Evolutionary conservation across 1,139 yeast genomes (phyloP), one percentile per base, ranked within the genome.

Genomic region (Yamadazyma siamensis): DNA sequence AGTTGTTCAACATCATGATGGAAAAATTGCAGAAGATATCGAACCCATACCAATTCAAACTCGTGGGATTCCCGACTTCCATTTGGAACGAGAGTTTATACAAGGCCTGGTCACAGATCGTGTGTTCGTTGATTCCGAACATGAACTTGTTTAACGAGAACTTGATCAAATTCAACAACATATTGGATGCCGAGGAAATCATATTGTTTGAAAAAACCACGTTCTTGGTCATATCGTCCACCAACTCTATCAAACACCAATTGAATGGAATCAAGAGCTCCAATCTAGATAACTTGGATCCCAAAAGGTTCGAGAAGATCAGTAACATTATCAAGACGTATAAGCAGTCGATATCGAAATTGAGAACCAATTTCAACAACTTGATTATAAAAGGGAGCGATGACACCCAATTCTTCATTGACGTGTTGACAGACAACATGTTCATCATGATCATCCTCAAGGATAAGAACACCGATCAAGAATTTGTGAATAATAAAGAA

Each of bases 31-130:
- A 81, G 43, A 80, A 77, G 35, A 83, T 86, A 12, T 82, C 95
- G 8, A 71, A 76, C 37, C 87, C 87, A 17, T 88, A 71, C 56
- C 87, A 85, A 27, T 88, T 87, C 59, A 68, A 77, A 35, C 65
- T 88, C 26, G 75, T 76, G n/a, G 96, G 97, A 6, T 89, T 88
- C 52, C 91, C 96, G 5, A 91, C 98, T 0, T 85, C 96, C 4
- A 91, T 91, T 37, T 91, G 98, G 98, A 97, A 91, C 58, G 98
- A 91, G 56, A 80, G 94, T 50, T 68, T 91, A 40, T 91, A 89
- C 58, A 86, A 84, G 56, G 98, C 98, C 0, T 91, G 99, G 99
- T 85, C 96, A 4, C 85, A 82, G 33, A 91, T 91, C 39, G 97
- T 91, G 21, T 88, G 97, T 52, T 84, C 96, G 3, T 69, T 91